Base-by-base conservation (phyloP, 192 early-diverging fungal species). In the Chytriomyces confervae region DNA sequence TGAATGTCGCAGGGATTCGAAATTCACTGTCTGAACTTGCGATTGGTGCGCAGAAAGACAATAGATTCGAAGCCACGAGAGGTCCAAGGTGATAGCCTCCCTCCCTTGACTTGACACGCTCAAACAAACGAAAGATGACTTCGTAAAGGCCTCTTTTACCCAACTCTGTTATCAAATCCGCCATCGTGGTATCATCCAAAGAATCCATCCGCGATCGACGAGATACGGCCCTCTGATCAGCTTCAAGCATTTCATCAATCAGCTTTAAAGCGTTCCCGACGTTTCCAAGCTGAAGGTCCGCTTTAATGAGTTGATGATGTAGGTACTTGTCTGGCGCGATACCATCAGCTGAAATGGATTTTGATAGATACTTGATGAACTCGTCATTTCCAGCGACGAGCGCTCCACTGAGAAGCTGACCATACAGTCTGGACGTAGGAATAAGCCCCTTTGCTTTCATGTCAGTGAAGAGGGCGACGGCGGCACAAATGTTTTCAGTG, bases 271-370 rank as follows among this genome's bases (percentile, higher is more conserved):
- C 69, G 44, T 51, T 24, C 27, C 57, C 50, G 5, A 72, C 23
- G 8, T 72, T 61, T 43, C 69, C 69, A 10, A 24, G 24, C 27
- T 23, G 8, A 27, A 72, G 18, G 36, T 72, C 69, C n/a, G 69
- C 69, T 57, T 72, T 72, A 4, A 72, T 72, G n/a, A 72, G 57
- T 45, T 72, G 69, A 24, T 72, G 69, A 29, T 72, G 57, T 13
- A 72, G 10, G 50, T 72, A 72, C 27, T 43, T 18, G 36, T 72
- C 51, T 8, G 51, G 69, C 9, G 16, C 8, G 57, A 72, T 72
- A 5, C 48, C 23, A 18, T 72, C 69, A 23, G 16, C 57, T 44
- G 27, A 27, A 48, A 72, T 72, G 9, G 47, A n/a, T 9, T 72
- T 24, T 2, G 69, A 60, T 10, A 72, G 23, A 8, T 45, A 13